phyloP scores from a whole-genome alignment of 2,329 filamentous ascomycete genomes.

The Cladosporium phlei region DNA sequence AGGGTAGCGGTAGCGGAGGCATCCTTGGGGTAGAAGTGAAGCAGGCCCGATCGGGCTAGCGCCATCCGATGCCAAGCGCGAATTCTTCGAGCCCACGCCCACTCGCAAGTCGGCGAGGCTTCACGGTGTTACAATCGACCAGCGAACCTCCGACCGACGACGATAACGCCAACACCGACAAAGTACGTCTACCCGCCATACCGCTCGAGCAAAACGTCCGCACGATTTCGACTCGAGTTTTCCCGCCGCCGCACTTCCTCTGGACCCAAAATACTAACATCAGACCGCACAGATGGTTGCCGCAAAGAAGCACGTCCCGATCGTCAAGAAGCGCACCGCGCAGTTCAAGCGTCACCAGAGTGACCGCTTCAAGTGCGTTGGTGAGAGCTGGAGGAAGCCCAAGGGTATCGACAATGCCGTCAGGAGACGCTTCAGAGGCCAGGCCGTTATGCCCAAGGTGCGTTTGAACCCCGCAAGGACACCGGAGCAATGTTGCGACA shows the following conservation, averaged over 20 bases:
- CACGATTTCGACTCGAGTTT: conserved; percentile 13
- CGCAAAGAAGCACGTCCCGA: conserved; percentile 98
- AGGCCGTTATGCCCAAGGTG: conserved; percentile 97
- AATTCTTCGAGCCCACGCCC: too few species aligned
- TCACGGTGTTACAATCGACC: conserved; percentile 10
- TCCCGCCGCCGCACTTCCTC: neutral
- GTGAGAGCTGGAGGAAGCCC: conserved; percentile 92
- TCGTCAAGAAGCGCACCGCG: conserved; percentile 99
- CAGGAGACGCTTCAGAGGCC: conserved; percentile 93
- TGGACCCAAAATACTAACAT: conserved; percentile 13
- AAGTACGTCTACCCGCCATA: conserved; percentile 5
- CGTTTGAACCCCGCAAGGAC: conserved; percentile 36
- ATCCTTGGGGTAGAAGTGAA: too few species aligned
- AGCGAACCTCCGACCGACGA: conserved; percentile 13
- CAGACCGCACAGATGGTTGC: conserved; percentile 72
- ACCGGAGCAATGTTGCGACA: conserved; percentile 10
- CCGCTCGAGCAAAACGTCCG: conserved; percentile 10
- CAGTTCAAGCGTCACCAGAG: conserved; percentile 96
- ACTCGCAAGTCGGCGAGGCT: too few species aligned
- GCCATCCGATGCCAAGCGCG: too few species aligned
- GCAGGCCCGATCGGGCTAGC: too few species aligned
- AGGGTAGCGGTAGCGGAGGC: too few species aligned
- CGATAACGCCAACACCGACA: conserved; percentile 13
- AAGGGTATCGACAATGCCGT: conserved; percentile 99
- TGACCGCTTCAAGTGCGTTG: conserved; percentile 92